Base-by-base conservation (phyloP, 169 alveolate species). In the Perkinsus olseni region DNA sequence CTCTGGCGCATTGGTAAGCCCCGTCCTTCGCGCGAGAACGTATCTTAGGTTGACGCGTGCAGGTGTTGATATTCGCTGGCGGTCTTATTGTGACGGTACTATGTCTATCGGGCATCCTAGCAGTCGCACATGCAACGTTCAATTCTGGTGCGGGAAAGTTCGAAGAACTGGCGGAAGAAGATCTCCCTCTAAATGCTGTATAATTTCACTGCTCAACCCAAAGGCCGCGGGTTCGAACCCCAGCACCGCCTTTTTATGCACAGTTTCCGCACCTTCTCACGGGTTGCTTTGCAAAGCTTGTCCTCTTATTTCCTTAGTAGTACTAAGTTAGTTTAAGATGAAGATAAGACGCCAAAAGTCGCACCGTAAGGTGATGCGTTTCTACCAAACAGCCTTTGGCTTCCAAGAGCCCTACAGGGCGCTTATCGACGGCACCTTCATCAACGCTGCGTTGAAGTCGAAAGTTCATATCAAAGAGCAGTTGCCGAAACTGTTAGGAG, bases 391-490 rank as follows among this genome's bases (percentile, higher is more conserved):
- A 39, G 92, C 74, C 40, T 94, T 37, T 90, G 94, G 92, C 37
- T 91, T 94, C 39, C 92, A 92, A n/a, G 95, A 94, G 62, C 95
- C 95, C 34, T 94, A 94, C 90, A 92, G 95, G 39, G 74, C 93
- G 31, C 91, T 94, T 36, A 74, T 94, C 39, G 95, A 94, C 74
- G 95, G 95, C 13, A 92, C 95, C 36, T 94, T 94, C 91, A 94
- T 94, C 74, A 37, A 91, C 48, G 94, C 94, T 21, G 92, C 94
- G 31, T 50, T 94, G 36, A 94, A 94, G 91, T 40, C 50, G 39
- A 92, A 93, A 38, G 92, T 94, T 40, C 94, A 94, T 38, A 94
- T 94, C 17, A 94, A 94, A 51, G 95, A 94, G 48, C 94, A 92
- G 40, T 40, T 94, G 74, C 93, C 94, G 38, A 92, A 92, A 45